phyloP scores from a whole-genome alignment of 495 filamentous ascomycete species.

The Aspergillus bertholletiae region DNA sequence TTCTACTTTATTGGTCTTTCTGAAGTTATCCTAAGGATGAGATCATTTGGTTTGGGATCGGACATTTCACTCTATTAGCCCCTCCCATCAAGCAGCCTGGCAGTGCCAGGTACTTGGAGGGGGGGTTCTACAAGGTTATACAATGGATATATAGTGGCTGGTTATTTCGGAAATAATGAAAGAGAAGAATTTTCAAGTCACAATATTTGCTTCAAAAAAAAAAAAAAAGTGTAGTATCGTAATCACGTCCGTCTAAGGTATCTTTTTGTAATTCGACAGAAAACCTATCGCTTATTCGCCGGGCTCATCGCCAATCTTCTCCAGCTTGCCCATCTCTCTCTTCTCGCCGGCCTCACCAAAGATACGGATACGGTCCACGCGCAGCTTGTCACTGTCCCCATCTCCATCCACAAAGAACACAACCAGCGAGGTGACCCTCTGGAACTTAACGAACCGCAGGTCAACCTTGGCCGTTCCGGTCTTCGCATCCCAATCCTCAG shows the following conservation, averaged over 20 bases:
- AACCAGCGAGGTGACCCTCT: constrained; percentile 81
- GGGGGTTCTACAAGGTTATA: no score
- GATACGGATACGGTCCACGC: constrained; percentile 79
- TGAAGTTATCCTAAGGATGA: constrained; percentile 39
- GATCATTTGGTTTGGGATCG: constrained; percentile 52
- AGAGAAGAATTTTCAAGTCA: no score
- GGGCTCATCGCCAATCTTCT: constrained; percentile 84
- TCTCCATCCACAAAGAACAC: constrained; percentile 90
- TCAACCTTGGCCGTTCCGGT: constrained; percentile 82
- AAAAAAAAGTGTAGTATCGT: constrained; percentile 1
- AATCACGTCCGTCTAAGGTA: not conserved
- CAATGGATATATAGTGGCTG: no score
- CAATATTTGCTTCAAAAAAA: no score
- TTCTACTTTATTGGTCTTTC: constrained; percentile 51
- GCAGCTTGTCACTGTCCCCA: constrained; percentile 77
- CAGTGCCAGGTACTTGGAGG: no score
- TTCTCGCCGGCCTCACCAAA: constrained; percentile 94
- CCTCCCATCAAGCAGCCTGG: no score
- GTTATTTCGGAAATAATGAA: no score
- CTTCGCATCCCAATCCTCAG: constrained; percentile 77
- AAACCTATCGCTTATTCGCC: constrained; percentile 49
- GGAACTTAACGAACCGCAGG: constrained; percentile 94
- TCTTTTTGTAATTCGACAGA: constrained; percentile 48
- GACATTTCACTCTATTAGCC: no score
- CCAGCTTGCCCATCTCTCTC: constrained; percentile 86